phyloP scores from a whole-genome alignment of 352 stramenopile genomes.

The Blastocystis sp. region DNA sequence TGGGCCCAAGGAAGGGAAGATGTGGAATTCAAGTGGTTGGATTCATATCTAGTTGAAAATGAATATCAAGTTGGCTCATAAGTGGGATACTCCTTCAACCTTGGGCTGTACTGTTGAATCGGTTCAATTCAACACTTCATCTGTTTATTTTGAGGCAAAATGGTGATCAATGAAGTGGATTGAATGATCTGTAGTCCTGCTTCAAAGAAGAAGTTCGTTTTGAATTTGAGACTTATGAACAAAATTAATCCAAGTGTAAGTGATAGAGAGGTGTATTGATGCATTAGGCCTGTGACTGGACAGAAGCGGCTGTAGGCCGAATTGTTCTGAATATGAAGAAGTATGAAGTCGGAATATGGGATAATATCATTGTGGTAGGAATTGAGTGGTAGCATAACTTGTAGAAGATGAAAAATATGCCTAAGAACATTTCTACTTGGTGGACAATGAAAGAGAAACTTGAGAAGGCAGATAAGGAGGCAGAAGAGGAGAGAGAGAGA shows the following conservation, averaged over 20 bases:
- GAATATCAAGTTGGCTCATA: slow-evolving; percentile 61
- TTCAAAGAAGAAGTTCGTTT: slow-evolving; percentile 59
- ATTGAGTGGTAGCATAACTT: neutral
- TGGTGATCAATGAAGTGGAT: neutral
- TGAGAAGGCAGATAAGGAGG: slow-evolving; percentile 44
- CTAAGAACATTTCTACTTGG: slow-evolving; percentile 57
- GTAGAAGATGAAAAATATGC: slow-evolving; percentile 44
- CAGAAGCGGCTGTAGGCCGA: slow-evolving; percentile 44
- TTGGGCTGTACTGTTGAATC: slow-evolving; percentile 43
- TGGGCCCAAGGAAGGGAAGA: slow-evolving; percentile 57
- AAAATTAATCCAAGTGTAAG: slow-evolving; percentile 30
- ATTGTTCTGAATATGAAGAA: slow-evolving; percentile 56
- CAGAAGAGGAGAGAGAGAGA: slow-evolving; percentile 26
- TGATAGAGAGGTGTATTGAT: neutral
- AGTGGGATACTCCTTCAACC: slow-evolving; percentile 58
- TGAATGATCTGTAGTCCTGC: slow-evolving; percentile 24
- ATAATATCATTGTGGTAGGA: slow-evolving; percentile 49
- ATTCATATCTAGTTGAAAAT: slow-evolving; percentile 46
- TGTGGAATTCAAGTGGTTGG: neutral
- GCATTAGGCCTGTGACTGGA: slow-evolving; percentile 6
- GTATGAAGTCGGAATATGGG: slow-evolving; percentile 39
- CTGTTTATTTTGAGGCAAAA: slow-evolving; percentile 51
- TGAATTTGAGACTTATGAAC: slow-evolving; percentile 37
- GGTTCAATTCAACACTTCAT: slow-evolving; percentile 36
- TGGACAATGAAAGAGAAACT: slow-evolving; percentile 62